Base-by-base conservation (phyloP, 176 grass and related monocot species). In the Hordeum marinum region DNA sequence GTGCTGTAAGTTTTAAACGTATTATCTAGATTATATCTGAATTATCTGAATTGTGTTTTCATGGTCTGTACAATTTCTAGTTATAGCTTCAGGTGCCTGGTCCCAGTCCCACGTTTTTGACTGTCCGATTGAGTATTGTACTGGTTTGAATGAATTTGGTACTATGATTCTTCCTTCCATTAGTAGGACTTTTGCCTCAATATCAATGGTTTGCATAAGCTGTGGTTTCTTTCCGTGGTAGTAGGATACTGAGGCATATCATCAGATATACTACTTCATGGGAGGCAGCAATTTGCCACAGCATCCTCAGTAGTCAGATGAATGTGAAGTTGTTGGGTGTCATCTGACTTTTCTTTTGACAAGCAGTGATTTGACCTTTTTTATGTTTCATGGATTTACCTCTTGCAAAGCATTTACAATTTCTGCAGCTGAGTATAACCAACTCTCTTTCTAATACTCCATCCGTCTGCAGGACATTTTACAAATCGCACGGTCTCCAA, bases 1-100 rank as follows among this genome's bases (percentile, higher is more conserved):
- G 27, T 71, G 64, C 18, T 59, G 15, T 29, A 35, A 9, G 5
- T 39, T 82, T 82, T 57, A 34, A 36, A 71, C 66, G 26, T 60
- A 14, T 32, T 62, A 63, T 52, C 52, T 84, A 45, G 72, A 24
- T 75, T 26, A 18, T 73, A 24, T 29, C 73, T 73, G 75, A 46
- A 66, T 80, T 29, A 18, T 50, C 11, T 67, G 57, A 75, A 36
- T 75, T 36, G 20, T 75, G 76, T 18, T 75, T 89, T 59, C 59
- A 48, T 68, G 46, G 34, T 36, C 5, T 25, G n/a, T 43, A 43
- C 12, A 36, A 58, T 17, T 73, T 42, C 32, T 25, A 24, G 18
- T 68, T 29, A 18, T 59, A 72, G 40, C 41, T 80, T 50, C 14
- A 27, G 60, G 26, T 26, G 72, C n/a, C 11, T 76, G 60, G 60